Evolutionary conservation across 164 flowering plant genomes (phyloP), one percentile per base, ranked within the genome.

Genomic region (Berberis thunbergii): DNA sequence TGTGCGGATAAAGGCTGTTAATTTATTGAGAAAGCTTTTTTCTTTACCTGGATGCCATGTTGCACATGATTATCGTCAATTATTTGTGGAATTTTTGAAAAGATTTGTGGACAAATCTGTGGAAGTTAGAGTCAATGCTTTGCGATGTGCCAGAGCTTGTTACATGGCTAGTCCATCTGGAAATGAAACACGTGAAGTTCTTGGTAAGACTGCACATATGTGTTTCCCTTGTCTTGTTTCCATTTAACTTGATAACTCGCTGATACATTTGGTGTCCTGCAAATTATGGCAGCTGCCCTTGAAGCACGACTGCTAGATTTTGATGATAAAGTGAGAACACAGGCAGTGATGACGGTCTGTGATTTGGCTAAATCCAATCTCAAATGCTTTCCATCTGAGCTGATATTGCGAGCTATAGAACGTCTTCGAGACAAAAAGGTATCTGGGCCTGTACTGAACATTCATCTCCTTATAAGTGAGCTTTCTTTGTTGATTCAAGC

Each of bases 381-480:
- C 45, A 84, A 83, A 66, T 58, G 63, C 54, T 62, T 78, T 66
- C 85, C 83, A 10, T 61, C 78, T 54, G 77, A 75, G 54, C 72
- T 89, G 43, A 74, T 94, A 61, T 72, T 72, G 71, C 79, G 70
- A 63, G 86, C 79, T 49, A 66, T 78, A 48, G 92, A 91, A 66
- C 79, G 99, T 57, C 88, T 94, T 70, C 83, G 99, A 53, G 99
- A 94, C 77, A 94, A 86, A 76, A 94, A 87, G 96, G 99, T 86
- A 55, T 45, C 12, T 55, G 41, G 61, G 10, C 56, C 41, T 53
- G n/a, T 43, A 4, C 42, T 39, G 8, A 56, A 26, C 39, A 26
- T 41, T 38, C 7, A 60, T 4, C 50, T 48, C n/a, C 41, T 57
- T 40, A 41, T 57, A n/a, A 7, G 60, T 57, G 43, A 9, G 41